These are phyloP conservation scores for Sarocladiaceae sp. DNA, from an alignment of 2,329 filamentous ascomycete genomes.

Conservation along the genomic window DNA sequence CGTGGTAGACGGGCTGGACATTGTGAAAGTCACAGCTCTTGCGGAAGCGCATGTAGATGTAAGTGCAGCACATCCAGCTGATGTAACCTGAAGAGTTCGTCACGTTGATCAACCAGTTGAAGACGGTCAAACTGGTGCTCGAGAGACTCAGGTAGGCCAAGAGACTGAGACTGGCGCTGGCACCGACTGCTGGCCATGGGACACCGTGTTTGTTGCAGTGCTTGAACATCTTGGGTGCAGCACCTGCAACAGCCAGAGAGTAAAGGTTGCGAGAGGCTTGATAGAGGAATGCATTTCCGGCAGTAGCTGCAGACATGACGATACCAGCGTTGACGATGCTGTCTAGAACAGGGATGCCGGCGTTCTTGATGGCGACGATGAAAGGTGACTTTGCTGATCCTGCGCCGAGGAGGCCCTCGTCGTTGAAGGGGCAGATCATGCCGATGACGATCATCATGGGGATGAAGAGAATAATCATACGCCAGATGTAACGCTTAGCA, in stretches of 20 bases:
- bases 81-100: too few relatives aligned
- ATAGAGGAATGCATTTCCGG: conserved; percentile 59
- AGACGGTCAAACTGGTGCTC: not conserved
- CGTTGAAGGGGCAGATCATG: too few relatives aligned
- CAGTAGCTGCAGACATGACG: conserved; percentile 61
- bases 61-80: too few relatives aligned
- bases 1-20: too few relatives aligned
- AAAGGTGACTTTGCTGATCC: too few relatives aligned
- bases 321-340: conserved; percentile 66
- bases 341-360: conserved; percentile 59
- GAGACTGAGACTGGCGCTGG: not conserved
- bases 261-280: conserved; percentile 57
- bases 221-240: not conserved
- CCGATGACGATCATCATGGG: too few relatives aligned
- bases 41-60: too few relatives aligned
- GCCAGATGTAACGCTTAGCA: too few relatives aligned
- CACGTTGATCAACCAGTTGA: not conserved
- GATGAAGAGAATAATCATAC: too few relatives aligned
- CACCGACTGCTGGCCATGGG: not conserved
- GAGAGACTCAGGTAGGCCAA: not conserved
- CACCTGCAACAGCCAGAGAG: conserved; percentile 4
- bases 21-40: too few relatives aligned
- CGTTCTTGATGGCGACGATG: conserved; percentile 62
- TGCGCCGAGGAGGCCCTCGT: too few relatives aligned
- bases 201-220: not conserved